A percentile compares a stretch with the other conserved stretches of the same genome.
These are phyloP conservation scores for Solanum pennellii DNA, from an alignment of 257 asterid genomes.

Conservation along the genomic window DNA sequence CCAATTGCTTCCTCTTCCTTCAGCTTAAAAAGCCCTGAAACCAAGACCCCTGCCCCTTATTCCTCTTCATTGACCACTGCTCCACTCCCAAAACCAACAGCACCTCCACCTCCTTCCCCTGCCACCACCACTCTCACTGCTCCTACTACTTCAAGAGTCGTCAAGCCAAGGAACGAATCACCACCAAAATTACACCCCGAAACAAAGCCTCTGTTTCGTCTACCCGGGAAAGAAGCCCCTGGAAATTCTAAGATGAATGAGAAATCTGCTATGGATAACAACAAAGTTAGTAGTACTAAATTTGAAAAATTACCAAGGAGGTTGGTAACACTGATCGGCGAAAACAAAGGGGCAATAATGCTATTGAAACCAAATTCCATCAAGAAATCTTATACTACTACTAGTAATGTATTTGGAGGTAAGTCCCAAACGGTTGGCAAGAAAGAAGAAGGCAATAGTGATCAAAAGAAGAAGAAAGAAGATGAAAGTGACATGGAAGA, in stretches of 20 bases:
- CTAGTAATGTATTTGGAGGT: not conserved
- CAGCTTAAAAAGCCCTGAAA: conserved; percentile 9
- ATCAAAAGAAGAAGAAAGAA: conserved; percentile 10
- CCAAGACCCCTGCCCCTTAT: conserved; percentile 1
- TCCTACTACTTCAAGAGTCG: conserved; percentile 11
- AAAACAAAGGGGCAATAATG: conserved; percentile 78
- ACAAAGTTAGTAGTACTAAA: conserved; percentile 11
- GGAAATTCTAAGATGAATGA: conserved; percentile 9
- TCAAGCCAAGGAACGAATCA: conserved; percentile 15
- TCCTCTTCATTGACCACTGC: conserved; percentile 7
- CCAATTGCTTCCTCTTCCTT: not conserved
- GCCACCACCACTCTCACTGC: not conserved
- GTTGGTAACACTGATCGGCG: conserved; percentile 59
- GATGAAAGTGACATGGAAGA: conserved; percentile 1
- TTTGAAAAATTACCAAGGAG: conserved; percentile 31
- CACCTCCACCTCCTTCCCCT: not conserved
- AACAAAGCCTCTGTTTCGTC: conserved; percentile 10
- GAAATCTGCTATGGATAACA: not conserved
- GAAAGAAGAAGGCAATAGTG: conserved; percentile 4
- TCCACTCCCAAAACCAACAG: conserved; percentile 11
- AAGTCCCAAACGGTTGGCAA: conserved; percentile 7
- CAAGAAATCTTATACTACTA: conserved; percentile 9
- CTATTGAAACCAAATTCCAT: conserved; percentile 25
- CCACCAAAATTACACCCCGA: conserved; percentile 24
- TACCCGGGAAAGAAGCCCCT: conserved; percentile 4